Evolutionary conservation across 1,284 basidiomycete species (phyloP).

Genomic region (Cystobasidium sp.): DNA sequence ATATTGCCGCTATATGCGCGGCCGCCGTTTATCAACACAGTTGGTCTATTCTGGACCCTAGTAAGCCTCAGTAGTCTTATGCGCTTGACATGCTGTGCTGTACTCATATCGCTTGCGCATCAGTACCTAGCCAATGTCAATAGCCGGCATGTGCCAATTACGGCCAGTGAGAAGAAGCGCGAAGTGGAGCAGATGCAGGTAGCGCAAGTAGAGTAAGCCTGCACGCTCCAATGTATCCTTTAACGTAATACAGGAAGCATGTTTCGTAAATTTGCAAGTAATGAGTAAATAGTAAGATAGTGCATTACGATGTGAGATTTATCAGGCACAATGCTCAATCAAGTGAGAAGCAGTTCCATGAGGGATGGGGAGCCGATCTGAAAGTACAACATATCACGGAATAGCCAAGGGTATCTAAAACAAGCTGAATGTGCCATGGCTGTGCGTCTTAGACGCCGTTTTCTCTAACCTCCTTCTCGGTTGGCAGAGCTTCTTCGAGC

Average conservation of each 20-base stretch:
- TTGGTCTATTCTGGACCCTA: slow-evolving; percentile 47
- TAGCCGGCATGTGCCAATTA: slow-evolving; percentile 27
- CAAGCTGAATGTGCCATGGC: neutral
- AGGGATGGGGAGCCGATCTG: too few relatives aligned
- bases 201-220: slow-evolving; percentile 16
- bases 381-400: neutral
- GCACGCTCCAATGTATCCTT: too few relatives aligned
- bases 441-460: slow-evolving; percentile 12
- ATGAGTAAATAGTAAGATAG: too few relatives aligned
- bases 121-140: slow-evolving; percentile 32
- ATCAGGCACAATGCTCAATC: too few relatives aligned
- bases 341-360: too few relatives aligned
- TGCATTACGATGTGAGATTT: too few relatives aligned
- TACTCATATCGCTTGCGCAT: neutral
- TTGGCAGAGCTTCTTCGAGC: slow-evolving; percentile 35
- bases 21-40: slow-evolving; percentile 52
- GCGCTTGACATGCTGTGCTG: neutral
- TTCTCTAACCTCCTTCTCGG: slow-evolving; percentile 33
- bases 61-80: neutral
- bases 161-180: slow-evolving; percentile 1
- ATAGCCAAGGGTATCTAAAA: neutral
- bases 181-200: slow-evolving; percentile 15
- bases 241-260: too few relatives aligned
- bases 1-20: slow-evolving; percentile 52
- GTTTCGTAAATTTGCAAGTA: too few relatives aligned